phyloP scores from a whole-genome alignment of 768 basidiomycete species.

The Pleurotus djamor region DNA sequence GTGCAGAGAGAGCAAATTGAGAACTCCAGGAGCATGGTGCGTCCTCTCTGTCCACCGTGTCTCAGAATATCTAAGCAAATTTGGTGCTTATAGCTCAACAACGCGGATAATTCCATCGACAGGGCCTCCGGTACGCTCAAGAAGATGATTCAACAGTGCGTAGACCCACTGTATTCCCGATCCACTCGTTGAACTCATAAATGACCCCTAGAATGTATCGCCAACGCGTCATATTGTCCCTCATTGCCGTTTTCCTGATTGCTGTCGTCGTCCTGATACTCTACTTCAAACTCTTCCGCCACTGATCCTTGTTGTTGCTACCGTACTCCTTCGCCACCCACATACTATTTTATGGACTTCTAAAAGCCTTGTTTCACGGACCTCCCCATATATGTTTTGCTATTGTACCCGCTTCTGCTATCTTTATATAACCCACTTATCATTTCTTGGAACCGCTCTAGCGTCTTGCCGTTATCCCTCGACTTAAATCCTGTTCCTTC shows the following conservation, averaged over 20 bases:
- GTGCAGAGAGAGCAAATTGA: slow-evolving; percentile 90
- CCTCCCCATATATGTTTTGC: too few relatives aligned
- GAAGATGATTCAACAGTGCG: slow-evolving; percentile 90
- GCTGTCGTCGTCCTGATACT: slow-evolving; percentile 72
- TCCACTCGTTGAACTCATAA: not conserved
- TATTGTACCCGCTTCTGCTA: too few relatives aligned
- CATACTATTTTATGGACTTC: not conserved
- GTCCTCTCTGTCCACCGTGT: slow-evolving; percentile 16
- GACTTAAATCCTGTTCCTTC: too few relatives aligned
- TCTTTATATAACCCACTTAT: too few relatives aligned
- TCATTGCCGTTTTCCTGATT: slow-evolving; percentile 77
- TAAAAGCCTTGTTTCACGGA: too few relatives aligned
- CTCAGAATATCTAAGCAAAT: not conserved
- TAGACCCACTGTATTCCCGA: slow-evolving; percentile 11
- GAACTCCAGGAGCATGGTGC: slow-evolving; percentile 79
- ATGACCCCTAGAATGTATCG: slow-evolving; percentile 75
- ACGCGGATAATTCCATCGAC: slow-evolving; percentile 83
- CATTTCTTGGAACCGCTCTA: too few relatives aligned
- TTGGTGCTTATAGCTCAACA: slow-evolving; percentile 50
- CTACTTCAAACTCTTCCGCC: slow-evolving; percentile 50
- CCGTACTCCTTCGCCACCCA: slow-evolving; percentile 12
- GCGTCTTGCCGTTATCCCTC: too few relatives aligned
- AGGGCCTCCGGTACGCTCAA: slow-evolving; percentile 86
- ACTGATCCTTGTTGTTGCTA: slow-evolving; percentile 38
- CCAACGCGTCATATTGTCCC: slow-evolving; percentile 77